Base-by-base conservation (phyloP, 78 protist species). In the Dictyostelium capitatum region DNA sequence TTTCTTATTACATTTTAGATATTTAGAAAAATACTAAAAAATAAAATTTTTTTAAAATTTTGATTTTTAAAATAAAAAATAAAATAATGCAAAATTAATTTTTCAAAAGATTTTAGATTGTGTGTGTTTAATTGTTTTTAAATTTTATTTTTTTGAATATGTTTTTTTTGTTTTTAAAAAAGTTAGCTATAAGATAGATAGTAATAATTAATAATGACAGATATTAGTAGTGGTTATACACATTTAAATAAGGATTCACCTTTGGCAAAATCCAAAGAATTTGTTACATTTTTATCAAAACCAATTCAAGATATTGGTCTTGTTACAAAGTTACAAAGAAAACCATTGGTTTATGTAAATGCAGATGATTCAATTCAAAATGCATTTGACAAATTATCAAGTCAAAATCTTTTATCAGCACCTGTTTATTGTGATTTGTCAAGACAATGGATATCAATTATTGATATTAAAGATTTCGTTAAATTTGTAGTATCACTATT, bases 331-430 rank as follows among this genome's bases (percentile, higher is more conserved):
- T 73, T 28, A 0, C 54, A 43, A 14, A 46, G 37, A 23, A 84
- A 84, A 48, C 92, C 92, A 59, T 75, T 84, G 2, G 48, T 84
- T 23, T 84, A 83, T 82, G 30, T 84, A 8, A 82, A 84, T 84
- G 50, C 73, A 1, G 92, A 84, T 57, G 83, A 84, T 7, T n/a
- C 19, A 23, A 64, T 84, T 11, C 28, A 25, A 23, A 57, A 28
- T 43, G 92, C 92, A 4, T 84, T 74, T 43, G 82, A 84, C n/a
- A 47, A 51, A 25, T 14, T 84, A 37, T 59, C 62, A 19, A 28
- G 46, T 2, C 92, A 84, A 30, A 77, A 74, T 20, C 25, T 84
- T 57, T 48, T 74, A 46, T 84, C 92, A 28, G 67, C 70, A 54
- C 92, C 92, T 28, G 82, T 84, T 23, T 84, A 32, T 65, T 84